A percentile compares a stretch with the other conserved stretches of the same genome.
These are phyloP conservation scores for Sugiyamaella floridensis DNA, from an alignment of 805 yeast species.

Conservation along the genomic window DNA sequence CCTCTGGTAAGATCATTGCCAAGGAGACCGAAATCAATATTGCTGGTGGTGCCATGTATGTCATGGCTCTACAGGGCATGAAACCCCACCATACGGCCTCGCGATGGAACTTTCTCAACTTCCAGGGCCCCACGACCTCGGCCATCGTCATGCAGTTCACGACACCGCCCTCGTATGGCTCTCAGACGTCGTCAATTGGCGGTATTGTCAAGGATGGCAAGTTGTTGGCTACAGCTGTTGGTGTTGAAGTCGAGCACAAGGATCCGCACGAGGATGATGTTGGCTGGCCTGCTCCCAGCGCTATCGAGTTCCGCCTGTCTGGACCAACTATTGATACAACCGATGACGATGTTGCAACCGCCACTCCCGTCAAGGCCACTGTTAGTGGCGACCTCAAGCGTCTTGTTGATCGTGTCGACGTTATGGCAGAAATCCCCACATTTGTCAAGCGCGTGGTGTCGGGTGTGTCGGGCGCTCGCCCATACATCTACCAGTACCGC, in stretches of 20 bases:
- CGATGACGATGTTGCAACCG: conserved; percentile 35
- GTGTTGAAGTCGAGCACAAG: conserved; percentile 58
- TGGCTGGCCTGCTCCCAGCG: conserved; percentile 85
- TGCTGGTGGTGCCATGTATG: conserved; percentile 58
- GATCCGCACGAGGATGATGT: conserved; percentile 49
- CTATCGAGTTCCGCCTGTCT: conserved; percentile 51
- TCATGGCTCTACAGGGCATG: conserved; percentile 97
- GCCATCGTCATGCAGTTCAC: conserved; percentile 92
- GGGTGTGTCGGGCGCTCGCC: conserved; percentile 93
- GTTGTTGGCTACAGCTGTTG: conserved; percentile 56
- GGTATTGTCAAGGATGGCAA: conserved; percentile 60
- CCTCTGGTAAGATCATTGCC: conserved; percentile 56
- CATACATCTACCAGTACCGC: conserved; percentile 91
- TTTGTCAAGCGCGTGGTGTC: conserved; percentile 89
- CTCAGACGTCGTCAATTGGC: conserved; percentile 73
- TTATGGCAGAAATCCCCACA: conserved; percentile 92
- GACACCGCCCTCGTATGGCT: conserved; percentile 85
- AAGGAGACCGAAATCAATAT: conserved; percentile 33
- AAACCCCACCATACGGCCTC: conserved; percentile 99
- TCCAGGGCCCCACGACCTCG: conserved; percentile 66
- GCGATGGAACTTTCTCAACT: conserved; percentile 88
- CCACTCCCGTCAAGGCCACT: conserved; percentile 36
- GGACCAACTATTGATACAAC: conserved; percentile 43
- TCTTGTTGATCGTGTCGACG: conserved; percentile 87
- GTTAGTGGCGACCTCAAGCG: conserved; percentile 55